These are phyloP conservation scores for Metarhizium humberi DNA, from an alignment of 2,329 filamentous ascomycete species.

Conservation along the genomic window DNA sequence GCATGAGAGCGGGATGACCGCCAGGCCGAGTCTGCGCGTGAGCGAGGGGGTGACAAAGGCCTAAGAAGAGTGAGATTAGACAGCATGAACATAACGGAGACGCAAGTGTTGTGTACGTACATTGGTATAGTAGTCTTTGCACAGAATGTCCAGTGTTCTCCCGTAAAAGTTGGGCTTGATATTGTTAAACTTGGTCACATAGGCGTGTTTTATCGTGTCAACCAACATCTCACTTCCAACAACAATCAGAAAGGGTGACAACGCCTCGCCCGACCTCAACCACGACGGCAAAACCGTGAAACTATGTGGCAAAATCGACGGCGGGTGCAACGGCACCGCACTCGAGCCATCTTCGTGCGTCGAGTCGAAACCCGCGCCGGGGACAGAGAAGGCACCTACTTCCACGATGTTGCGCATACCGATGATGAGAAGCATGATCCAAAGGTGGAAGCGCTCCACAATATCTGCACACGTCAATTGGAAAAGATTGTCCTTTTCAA, in stretches of 20 bases:
- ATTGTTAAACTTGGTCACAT: constrained; percentile 98
- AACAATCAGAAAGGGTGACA: constrained; percentile 89
- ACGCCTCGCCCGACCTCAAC: constrained; percentile 68
- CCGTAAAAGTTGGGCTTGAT: constrained; percentile 84
- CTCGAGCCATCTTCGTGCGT: constrained; percentile 39
- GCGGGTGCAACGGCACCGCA: constrained; percentile 51
- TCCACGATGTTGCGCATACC: constrained; percentile 94
- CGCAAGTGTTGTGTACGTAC: constrained; percentile 33
- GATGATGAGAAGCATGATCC: constrained; percentile 95
- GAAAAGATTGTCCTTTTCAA: constrained; percentile 96
- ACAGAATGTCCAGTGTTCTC: constrained; percentile 83
- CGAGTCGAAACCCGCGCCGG: constrained; percentile 41
- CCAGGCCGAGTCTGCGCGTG: constrained; percentile 79
- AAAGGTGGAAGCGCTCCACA: constrained; percentile 93
- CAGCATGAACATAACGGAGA: background rate
- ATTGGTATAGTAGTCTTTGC: constrained; percentile 97
- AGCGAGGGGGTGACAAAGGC: constrained; percentile 87
- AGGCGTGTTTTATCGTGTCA: constrained; percentile 94
- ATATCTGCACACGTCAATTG: constrained; percentile 95
- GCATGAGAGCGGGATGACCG: constrained; percentile 85
- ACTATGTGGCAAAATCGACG: constrained; percentile 76
- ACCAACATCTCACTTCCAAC: constrained; percentile 95
- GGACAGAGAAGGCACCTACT: constrained; percentile 70
- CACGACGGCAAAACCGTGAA: constrained; percentile 84
- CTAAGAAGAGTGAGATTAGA: constrained; percentile 26